Evolutionary conservation across 23 red algal genomes (phyloP).

Genomic region (Gracilaria vermiculophylla): DNA sequence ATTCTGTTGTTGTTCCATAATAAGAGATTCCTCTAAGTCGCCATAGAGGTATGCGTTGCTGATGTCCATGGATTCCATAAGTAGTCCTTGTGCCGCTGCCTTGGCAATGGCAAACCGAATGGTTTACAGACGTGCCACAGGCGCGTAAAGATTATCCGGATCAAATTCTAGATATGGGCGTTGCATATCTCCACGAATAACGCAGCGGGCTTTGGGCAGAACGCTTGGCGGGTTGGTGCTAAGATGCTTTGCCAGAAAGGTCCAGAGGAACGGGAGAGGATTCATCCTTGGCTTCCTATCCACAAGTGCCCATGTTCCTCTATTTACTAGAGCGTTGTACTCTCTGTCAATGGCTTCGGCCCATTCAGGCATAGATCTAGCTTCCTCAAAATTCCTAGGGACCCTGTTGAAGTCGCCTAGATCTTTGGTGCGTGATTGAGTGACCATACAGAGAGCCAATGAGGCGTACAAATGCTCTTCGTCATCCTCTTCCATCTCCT

Average conservation of each 20-base stretch:
- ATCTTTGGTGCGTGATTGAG: neutral
- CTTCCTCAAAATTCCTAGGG: neutral
- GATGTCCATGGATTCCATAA: neutral
- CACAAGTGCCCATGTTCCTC: neutral
- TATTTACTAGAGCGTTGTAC: neutral
- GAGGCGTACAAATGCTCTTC: neutral
- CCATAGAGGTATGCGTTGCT: neutral
- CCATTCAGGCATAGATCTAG: neutral
- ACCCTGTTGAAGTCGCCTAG: too few relatives aligned
- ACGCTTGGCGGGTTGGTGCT: neutral
- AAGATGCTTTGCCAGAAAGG: neutral
- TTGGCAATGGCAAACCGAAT: neutral
- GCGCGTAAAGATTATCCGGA: neutral
- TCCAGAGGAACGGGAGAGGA: neutral
- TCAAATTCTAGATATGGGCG: neutral
- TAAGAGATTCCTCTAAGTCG: neutral
- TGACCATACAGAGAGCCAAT: neutral
- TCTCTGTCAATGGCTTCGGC: neutral
- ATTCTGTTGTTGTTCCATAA: neutral
- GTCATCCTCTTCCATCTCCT: neutral
- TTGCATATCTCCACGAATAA: neutral
- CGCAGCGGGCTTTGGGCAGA: neutral
- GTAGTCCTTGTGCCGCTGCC: neutral
- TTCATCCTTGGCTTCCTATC: neutral
- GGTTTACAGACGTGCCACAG: neutral